Evolutionary conservation across 139 green algal species (phyloP), one percentile per base, ranked within the genome.

Genomic region (Desmodesmus armatus): DNA sequence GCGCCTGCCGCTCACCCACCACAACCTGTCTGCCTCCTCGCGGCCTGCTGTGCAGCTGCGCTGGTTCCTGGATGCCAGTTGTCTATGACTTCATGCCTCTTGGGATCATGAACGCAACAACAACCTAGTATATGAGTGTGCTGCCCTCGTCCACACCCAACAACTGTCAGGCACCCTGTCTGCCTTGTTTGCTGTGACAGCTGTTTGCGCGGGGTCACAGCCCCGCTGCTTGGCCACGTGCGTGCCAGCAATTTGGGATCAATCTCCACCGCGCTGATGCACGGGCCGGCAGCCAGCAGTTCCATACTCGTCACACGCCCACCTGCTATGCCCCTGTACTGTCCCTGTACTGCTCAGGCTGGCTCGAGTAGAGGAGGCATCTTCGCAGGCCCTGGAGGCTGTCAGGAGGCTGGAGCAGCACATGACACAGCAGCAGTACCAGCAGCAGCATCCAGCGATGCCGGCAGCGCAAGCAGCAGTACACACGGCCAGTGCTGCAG

Each of bases 271-370:
- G 13, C 47, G 47, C 47, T 15, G 47, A 58, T 58, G 47, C 47
- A 58, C 47, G 47, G 13, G 47, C 47, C 17, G 47, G 17, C 47
- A 58, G 13, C 13, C 13, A 13, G 17, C 17, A 15, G 13, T 15
- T 15, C 47, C 17, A 23, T 58, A 31, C 53, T n/a, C n/a, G 53
- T 63, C 5, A 63, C 53, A 63, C 21, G 27, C n/a, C n/a, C n/a
- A n/a, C n/a, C n/a, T n/a, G n/a, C n/a, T n/a, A n/a, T 69, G 60
- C 60, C n/a, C 13, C 60, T 69, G 60, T 69, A n/a, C 66, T 47
- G 33, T 74, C 17, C 29, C 33, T 31, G 5, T 35, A 21, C 25
- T 53, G 23, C 60, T 21, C 76, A 82, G 76, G 76, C 55, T 82
- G 23, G 39, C 25, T 0, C 33, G 55, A n/a, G 37, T 82, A 2